A percentile compares a stretch with the other conserved stretches of the same genome.
phyloP scores from a whole-genome alignment of 192 early-diverging fungal species.

The Coemansia sp. region DNA sequence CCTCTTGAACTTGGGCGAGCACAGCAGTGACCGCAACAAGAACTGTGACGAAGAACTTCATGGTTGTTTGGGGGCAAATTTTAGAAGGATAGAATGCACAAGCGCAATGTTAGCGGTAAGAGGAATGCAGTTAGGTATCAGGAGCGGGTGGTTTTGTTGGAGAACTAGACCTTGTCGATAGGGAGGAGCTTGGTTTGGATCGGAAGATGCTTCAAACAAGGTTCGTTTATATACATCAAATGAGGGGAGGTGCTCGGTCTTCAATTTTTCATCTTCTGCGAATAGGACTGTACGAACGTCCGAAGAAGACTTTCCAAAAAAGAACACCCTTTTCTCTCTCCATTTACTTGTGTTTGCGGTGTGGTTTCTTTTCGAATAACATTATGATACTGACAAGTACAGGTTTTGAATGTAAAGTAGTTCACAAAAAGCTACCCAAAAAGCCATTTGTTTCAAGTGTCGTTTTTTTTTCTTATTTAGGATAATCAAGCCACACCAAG shows the following conservation, averaged over 20 bases:
- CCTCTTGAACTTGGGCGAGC: slow-evolving; percentile 35
- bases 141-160: neutral
- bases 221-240: neutral
- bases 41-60: slow-evolving; percentile 23
- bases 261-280: neutral
- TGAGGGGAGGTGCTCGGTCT: neutral
- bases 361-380: too few relatives aligned
- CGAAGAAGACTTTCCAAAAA: neutral
- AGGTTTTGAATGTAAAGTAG: too few relatives aligned
- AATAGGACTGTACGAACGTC: neutral
- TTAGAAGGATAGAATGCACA: neutral
- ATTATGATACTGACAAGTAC: too few relatives aligned
- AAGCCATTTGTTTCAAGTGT: too few relatives aligned
- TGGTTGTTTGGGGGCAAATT: neutral
- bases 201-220: neutral
- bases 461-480: too few relatives aligned
- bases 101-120: neutral
- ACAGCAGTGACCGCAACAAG: slow-evolving; percentile 27
- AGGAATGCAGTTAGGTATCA: neutral
- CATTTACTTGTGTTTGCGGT: neutral
- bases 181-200: neutral
- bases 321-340: neutral
- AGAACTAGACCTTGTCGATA: slow-evolving; percentile 12
- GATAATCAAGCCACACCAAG: too few relatives aligned
- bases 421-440: too few relatives aligned